Evolutionary conservation across 2,329 filamentous ascomycete genomes (phyloP), one percentile per base, ranked within the genome.

Genomic region (Bertia moriformis): DNA sequence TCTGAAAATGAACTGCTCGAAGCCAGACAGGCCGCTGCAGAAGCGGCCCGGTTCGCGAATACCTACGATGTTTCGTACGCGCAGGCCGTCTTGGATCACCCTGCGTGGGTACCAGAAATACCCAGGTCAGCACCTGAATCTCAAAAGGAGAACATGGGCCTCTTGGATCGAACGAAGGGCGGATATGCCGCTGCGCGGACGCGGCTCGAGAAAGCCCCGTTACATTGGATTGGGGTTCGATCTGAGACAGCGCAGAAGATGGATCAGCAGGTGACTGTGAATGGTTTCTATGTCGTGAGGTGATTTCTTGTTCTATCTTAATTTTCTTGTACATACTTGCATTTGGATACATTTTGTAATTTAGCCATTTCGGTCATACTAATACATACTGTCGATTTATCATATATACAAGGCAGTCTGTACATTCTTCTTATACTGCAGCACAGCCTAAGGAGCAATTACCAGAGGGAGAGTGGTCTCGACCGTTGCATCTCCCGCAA

Each of bases 161-260:
- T 3, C 43, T 65, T 17, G 46, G 42, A 48, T 22, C 44, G 42
- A 22, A 45, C 51, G 5, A 46, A 56, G 4, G 66, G 70, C 29
- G 58, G 62, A 14, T 62, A 71, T 43, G 59, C 66, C 1, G 66
- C 66, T 39, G 56, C 63, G 2, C 60, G 70, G 18, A 59, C 63
- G 14, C 61, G 55, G 15, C 60, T 78, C 4, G 74, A 78, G 43
- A 61, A 62, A 40, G 59, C 80, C 3, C 76, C 76, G 2, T 47
- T 78, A 36, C 73, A 80, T 49, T 60, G 60, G 47, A 60, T 68
- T 3, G 78, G 77, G 0, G 62, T 83, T 33, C 62, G 78, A 39
- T 71, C 66, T 5, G 57, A 65, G 12, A 55, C 59, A 2, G 62
- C 58, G 5, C 54, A 59, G 19, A 49, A 65, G 49, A 62, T 62